A percentile compares a stretch with the other conserved stretches of the same genome.
Conservation (phyloP, 2,329 filamentous ascomycete genomes). For the Parastagonospora avenae region DNA sequence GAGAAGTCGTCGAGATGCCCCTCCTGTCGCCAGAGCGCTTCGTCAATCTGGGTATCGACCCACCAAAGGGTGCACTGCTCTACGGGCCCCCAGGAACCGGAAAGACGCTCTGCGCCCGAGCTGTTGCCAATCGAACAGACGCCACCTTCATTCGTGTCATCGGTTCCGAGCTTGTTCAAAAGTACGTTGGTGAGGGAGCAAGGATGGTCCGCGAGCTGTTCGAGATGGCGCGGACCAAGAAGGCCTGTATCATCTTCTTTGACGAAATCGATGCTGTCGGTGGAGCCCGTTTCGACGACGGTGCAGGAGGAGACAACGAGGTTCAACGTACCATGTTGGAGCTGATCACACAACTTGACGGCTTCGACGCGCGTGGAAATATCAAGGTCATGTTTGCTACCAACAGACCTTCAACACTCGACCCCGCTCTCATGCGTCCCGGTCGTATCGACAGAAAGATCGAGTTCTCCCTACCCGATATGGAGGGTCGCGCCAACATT, state of each 20-base stretch:
- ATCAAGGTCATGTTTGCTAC: slow-evolving; percentile 99
- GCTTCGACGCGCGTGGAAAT: slow-evolving; percentile 94
- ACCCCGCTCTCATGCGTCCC: slow-evolving; percentile 95
- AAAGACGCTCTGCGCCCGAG: slow-evolving; percentile 96
- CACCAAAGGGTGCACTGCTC: slow-evolving; percentile 93
- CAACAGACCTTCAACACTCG: slow-evolving; percentile 92
- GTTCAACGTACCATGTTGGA: slow-evolving; percentile 98
- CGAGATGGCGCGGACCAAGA: slow-evolving; percentile 99
- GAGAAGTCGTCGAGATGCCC: slow-evolving; percentile 98
- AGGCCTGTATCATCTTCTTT: slow-evolving; percentile 99
- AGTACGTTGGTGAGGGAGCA: slow-evolving; percentile 97
- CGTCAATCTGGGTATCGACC: slow-evolving; percentile 98
- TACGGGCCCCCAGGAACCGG: slow-evolving; percentile 98
- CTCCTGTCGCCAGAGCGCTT: slow-evolving; percentile 95
- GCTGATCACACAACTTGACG: slow-evolving; percentile 93
- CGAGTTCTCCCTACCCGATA: slow-evolving; percentile 95
- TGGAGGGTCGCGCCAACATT: slow-evolving; percentile 96
- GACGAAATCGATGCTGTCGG: slow-evolving; percentile 98
- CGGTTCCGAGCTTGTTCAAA: slow-evolving; percentile 95
- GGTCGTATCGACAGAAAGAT: slow-evolving; percentile 99
- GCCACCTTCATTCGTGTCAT: slow-evolving; percentile 99
- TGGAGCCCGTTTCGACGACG: slow-evolving; percentile 94
- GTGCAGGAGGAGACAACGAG: slow-evolving; percentile 95
- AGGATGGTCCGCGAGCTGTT: slow-evolving; percentile 98
- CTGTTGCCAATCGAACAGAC: slow-evolving; percentile 96